Evolutionary conservation across 495 filamentous ascomycete species (phyloP), one percentile per base, ranked within the genome.

Genomic region (Penicillium bovifimosum): DNA sequence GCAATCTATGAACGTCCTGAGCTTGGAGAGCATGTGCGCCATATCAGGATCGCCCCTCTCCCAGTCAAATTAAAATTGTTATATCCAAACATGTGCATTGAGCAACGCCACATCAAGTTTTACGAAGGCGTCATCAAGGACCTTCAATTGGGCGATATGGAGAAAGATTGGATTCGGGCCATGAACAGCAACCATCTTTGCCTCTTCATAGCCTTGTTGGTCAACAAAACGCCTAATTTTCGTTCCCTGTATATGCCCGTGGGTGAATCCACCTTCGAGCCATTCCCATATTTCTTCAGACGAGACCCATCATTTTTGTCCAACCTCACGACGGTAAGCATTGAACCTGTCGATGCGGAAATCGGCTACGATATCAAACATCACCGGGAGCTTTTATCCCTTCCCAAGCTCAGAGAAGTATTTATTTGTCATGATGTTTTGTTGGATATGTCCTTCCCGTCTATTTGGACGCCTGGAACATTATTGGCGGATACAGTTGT

Each of bases 211-310:
- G 56, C 60, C 7, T 42, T 68, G 33, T 10, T 64, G 5, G 9
- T 56, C 32, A 61, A 39, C 32, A 55, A 58, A 28, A 56, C 63
- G 1, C 63, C 65, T 0, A 68, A 68, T 41, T 28, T 68, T 34
- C 54, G 50, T 11, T 4, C 11, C 5, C 46, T 68, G 9, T 35
- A 17, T 44, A 16, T 68, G 1, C 50, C 58, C 1, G 56, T 47
- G 2, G 42, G 34, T 9, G 9, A 53, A 11, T 24, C 51, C 13
- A 53, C 18, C 27, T 46, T 29, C 39, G 32, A 50, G 9, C 53
- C 60, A 11, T 14, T 61, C 10, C 17, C n/a, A 28, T 13, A 48
- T 11, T 52, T 68, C 10, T 61, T 61, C 13, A 24, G 6, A 8
- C 55, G 20, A 18, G 29, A 58, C n/a, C 62, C 62, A 14, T 45